These are phyloP conservation scores for Serendipita vermifera DNA, from an alignment of 768 basidiomycete genomes.

Conservation along the genomic window DNA sequence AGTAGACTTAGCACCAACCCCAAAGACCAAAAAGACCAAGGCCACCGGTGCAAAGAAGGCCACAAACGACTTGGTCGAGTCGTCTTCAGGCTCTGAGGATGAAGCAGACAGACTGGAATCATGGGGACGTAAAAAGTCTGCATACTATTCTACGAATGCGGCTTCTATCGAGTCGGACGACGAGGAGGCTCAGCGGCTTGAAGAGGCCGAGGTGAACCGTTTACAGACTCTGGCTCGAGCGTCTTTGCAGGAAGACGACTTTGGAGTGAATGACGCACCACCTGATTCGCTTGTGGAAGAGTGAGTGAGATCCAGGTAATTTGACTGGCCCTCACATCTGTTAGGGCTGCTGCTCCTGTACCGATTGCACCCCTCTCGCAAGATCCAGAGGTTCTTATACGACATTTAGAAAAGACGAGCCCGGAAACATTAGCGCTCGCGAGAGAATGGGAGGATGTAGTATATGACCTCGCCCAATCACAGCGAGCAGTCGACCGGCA, in stretches of 20 bases:
- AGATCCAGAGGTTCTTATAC: conserved; percentile 48
- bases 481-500: conserved; percentile 45
- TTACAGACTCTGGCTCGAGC: conserved; percentile 66
- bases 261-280: conserved; percentile 56
- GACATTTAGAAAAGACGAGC: conserved; percentile 57
- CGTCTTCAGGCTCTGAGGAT: conserved; percentile 21
- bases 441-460: conserved; percentile 71
- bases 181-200: conserved; percentile 77
- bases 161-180: conserved; percentile 57
- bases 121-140: conserved; percentile 70
- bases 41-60: conserved; percentile 22
- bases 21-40: conserved; percentile 13
- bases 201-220: conserved; percentile 74
- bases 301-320: background rate
- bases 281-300: conserved; percentile 21
- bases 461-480: conserved; percentile 37
- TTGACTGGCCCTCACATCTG: background rate
- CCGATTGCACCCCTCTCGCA: conserved; percentile 29
- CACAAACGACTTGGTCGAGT: conserved; percentile 16
- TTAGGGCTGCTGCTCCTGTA: conserved; percentile 14
- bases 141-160: conserved; percentile 81
- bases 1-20: conserved; percentile 19
- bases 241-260: conserved; percentile 63
- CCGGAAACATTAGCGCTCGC: conserved; percentile 72
- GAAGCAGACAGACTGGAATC: conserved; percentile 42